These are phyloP conservation scores for Naumovozyma baii DNA, from an alignment of 805 yeast genomes.

Conservation along the genomic window DNA sequence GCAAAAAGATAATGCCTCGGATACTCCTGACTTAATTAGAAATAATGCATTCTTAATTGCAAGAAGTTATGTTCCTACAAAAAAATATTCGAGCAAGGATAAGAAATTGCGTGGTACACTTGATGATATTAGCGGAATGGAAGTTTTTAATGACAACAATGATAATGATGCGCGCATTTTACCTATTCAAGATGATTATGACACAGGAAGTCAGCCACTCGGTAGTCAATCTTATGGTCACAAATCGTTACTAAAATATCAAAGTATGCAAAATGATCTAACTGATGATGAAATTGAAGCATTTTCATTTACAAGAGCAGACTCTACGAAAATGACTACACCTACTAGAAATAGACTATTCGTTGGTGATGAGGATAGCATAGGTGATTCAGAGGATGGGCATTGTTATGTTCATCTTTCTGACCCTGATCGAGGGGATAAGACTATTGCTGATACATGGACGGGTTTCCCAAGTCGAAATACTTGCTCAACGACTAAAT, in stretches of 20 bases:
- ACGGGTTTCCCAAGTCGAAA: too few species aligned
- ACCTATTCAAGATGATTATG: neutral
- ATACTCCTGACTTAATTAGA: conserved; percentile 6
- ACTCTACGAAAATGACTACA: neutral
- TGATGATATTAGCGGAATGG: too few species aligned
- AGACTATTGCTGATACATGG: neutral
- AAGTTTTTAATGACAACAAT: too few species aligned
- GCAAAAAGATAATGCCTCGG: conserved; percentile 2
- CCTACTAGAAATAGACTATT: neutral
- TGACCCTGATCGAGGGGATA: neutral
- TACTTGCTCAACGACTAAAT: too few species aligned
- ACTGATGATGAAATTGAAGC: neutral
- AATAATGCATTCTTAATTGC: conserved; percentile 24
- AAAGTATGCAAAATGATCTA: neutral
- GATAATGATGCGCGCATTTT: neutral
- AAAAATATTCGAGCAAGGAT: conserved; percentile 13
- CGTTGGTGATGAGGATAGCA: neutral
- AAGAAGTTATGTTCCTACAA: conserved; percentile 28
- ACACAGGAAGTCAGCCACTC: neutral
- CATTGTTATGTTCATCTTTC: neutral
- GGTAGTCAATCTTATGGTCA: neutral
- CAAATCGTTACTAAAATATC: too few species aligned
- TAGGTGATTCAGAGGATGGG: neutral
- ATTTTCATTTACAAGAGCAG: neutral
- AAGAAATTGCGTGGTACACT: neutral